Evolutionary conservation across 768 basidiomycete species (phyloP).

Genomic region (Tephrocybe sp.): DNA sequence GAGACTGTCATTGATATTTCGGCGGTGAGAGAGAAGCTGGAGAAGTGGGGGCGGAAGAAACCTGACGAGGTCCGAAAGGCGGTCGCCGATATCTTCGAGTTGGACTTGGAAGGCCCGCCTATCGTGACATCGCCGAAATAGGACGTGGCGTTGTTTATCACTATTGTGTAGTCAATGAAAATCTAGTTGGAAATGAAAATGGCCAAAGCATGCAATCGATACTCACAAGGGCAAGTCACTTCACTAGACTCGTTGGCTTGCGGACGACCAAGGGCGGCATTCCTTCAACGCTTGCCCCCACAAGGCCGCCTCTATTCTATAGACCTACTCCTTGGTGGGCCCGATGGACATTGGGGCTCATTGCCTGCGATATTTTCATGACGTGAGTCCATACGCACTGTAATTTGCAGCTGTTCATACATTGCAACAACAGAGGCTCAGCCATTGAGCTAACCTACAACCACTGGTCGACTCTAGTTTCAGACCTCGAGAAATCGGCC

Average conservation of each 20-base stretch:
- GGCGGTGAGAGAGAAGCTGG: not conserved
- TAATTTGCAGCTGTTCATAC: not conserved
- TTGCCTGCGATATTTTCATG: conserved; percentile 31
- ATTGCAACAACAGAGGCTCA: conserved; percentile 21
- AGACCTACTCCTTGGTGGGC: conserved; percentile 31
- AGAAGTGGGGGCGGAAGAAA: conserved; percentile 6
- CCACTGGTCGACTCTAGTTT: conserved; percentile 27
- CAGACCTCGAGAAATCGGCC: conserved; percentile 21
- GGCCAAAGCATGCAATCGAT: conserved; percentile 10
- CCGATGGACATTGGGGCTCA: conserved; percentile 26
- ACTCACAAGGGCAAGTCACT: conserved; percentile 7
- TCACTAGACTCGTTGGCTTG: conserved; percentile 13
- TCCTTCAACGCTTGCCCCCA: conserved; percentile 2
- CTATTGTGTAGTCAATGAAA: conserved; percentile 3
- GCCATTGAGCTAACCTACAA: conserved; percentile 35
- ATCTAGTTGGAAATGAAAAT: not conserved
- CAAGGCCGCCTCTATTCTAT: conserved; percentile 27
- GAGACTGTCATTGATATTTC: conserved; percentile 1
- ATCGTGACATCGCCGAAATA: conserved; percentile 8
- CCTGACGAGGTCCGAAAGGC: conserved; percentile 14
- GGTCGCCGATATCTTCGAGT: conserved; percentile 27
- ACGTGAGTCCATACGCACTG: conserved; percentile 21
- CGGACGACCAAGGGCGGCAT: conserved; percentile 6
- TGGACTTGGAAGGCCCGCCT: conserved; percentile 17
- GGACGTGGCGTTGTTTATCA: conserved; percentile 5